Conservation (phyloP, 139 green algal genomes). For the Limnomonas spitsbergensis region DNA sequence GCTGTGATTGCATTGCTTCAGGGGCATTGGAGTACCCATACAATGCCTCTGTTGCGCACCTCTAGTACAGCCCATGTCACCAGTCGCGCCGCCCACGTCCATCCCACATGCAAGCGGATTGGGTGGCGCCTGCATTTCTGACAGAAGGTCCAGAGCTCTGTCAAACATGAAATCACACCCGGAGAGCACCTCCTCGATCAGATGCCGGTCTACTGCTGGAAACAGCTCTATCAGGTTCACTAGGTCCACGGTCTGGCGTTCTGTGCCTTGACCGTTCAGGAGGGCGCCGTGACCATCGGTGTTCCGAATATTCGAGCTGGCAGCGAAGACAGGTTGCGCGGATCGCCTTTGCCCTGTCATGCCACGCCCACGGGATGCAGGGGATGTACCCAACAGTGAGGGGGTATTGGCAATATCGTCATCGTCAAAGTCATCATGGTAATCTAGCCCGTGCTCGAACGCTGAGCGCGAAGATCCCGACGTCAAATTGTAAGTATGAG, state of each 20-base stretch:
- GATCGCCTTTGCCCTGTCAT: neutral
- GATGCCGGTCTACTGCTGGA: neutral
- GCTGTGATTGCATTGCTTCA: no score
- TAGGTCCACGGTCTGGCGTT: constrained; percentile 10
- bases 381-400: neutral
- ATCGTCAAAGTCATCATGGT: constrained; percentile 11
- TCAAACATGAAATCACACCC: constrained; percentile 24
- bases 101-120: no score
- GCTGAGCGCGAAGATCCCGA: constrained; percentile 15
- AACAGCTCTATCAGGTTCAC: constrained; percentile 36
- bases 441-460: constrained; percentile 32
- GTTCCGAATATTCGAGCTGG: neutral
- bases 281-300: neutral
- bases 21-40: no score
- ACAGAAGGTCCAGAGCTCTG: constrained; percentile 15
- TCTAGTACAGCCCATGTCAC: no score
- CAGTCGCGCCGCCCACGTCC: no score
- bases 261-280: constrained; percentile 18
- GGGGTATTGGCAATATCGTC: neutral
- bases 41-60: no score
- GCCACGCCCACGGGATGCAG: neutral
- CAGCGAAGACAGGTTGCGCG: neutral
- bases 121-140: neutral
- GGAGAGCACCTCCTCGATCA: constrained; percentile 15
- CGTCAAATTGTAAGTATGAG: constrained; percentile 28